A percentile compares a stretch with the other conserved stretches of the same genome.
Conservation (phyloP, 441 rosid genomes). For the Eutrema salsugineum region DNA sequence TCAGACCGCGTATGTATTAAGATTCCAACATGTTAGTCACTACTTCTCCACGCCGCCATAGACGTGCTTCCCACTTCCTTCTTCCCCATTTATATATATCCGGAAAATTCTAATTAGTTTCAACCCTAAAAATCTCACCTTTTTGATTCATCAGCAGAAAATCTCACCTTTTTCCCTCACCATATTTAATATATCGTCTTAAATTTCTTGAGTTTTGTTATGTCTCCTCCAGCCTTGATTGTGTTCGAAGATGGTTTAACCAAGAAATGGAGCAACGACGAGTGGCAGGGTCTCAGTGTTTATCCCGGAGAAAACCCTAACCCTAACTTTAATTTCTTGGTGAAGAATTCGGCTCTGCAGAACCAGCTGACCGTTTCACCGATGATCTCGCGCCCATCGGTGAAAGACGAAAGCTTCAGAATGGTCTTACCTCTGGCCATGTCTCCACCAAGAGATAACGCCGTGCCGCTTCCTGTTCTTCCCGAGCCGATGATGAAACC, state of each 20-base stretch:
- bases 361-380: constrained; percentile 39
- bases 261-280: constrained; percentile 17
- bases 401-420: constrained; percentile 46
- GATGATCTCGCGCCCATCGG: constrained; percentile 34
- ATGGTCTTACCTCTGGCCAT: constrained; percentile 37
- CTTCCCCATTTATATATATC: not conserved
- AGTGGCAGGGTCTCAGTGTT: constrained; percentile 31
- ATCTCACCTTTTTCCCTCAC: not conserved
- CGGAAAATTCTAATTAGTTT: not conserved
- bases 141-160: not conserved
- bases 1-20: constrained; percentile 7
- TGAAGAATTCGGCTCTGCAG: constrained; percentile 29
- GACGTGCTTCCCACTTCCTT: constrained; percentile 32
- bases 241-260: constrained; percentile 18
- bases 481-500: constrained; percentile 34
- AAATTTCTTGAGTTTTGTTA: not conserved
- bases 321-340: not conserved
- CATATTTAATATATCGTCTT: not conserved
- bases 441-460: constrained; percentile 24
- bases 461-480: constrained; percentile 36
- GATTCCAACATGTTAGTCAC: constrained; percentile 23
- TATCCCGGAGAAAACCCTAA: constrained; percentile 25
- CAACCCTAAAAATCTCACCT: not conserved
- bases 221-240: constrained; percentile 31
- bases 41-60: constrained; percentile 28